Base-by-base conservation (phyloP, 331 rosid genomes). In the Spiraea crenata region DNA sequence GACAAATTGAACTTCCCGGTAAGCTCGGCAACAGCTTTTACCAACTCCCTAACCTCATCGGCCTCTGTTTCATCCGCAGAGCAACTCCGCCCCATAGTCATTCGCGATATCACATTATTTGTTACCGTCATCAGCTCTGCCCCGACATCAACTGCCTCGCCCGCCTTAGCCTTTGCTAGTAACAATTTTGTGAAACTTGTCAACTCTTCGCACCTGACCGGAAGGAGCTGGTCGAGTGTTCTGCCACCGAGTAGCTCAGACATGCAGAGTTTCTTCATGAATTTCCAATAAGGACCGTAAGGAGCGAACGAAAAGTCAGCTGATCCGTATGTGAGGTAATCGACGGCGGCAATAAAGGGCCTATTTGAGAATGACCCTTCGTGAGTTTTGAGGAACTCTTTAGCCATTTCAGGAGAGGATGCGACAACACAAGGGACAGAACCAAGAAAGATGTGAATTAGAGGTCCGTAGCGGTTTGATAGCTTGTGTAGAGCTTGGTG, bases 401-500 rank as follows among this genome's bases (percentile, higher is more conserved):
- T 84, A 0, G 87, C 87, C n/a, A 44, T 67, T 42, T 84, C 83
- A 0, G 87, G 72, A 0, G 91, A 72, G 17, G 87, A 81, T 57
- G 52, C 86, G 1, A 83, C 74, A 0, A 86, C 75, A 14, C 83
- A 81, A 11, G 85, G 85, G 54, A 79, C 70, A 0, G 85, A 86
- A 59, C 91, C 91, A 4, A 86, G 77, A 57, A 47, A 78, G 72
- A 86, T 75, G 38, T 84, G 79, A 8, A 76, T 40, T 9, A 86
- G 38, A 9, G 88, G 82, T 38, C 88, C 91, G 6, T 77, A 40
- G 49, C 83, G 87, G 50, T 69, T 72, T n/a, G 93, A 82, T 51
- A 90, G 83, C 46, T 79, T 84, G n/a, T 83, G 80, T 35, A 81
- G 65, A 9, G 88, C 76, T 79, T 58, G 76, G 64, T 90, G 96